These are phyloP conservation scores for Pascua guehoae DNA, from an alignment of 1,284 basidiomycete genomes.

Conservation along the genomic window DNA sequence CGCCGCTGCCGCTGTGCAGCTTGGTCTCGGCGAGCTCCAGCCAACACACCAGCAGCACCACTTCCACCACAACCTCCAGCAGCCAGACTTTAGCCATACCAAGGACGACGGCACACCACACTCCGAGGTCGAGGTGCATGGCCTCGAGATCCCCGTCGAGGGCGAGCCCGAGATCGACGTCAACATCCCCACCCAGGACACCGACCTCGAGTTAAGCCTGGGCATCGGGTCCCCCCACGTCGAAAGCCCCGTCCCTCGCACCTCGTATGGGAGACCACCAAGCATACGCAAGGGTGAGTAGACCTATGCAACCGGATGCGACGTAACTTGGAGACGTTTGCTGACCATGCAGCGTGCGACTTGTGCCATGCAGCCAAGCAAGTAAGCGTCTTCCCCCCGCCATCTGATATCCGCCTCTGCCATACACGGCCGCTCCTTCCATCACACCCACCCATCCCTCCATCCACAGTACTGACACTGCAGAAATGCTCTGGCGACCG, in stretches of 20 bases:
- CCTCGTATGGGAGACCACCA: constrained; percentile 33
- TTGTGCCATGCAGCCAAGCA: constrained; percentile 47
- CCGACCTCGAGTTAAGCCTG: constrained; percentile 31
- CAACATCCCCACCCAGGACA: constrained; percentile 12
- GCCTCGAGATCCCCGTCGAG: constrained; percentile 20
- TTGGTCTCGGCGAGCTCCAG: constrained; percentile 26
- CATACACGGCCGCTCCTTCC: not conserved
- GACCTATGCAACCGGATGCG: not conserved
- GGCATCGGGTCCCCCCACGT: constrained; percentile 16
- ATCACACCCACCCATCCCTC: not conserved
- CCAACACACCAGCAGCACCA: constrained; percentile 18
- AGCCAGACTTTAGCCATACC: constrained; percentile 38
- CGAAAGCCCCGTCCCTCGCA: constrained; percentile 4
- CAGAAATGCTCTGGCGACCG: constrained; percentile 49
- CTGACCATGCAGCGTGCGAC: constrained; percentile 39
- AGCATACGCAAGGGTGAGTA: constrained; percentile 43
- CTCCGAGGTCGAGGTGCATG: constrained; percentile 17
- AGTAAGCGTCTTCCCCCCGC: constrained; percentile 19
- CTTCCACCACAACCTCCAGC: constrained; percentile 37
- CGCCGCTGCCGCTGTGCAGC: constrained; percentile 30
- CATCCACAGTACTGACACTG: constrained; percentile 3
- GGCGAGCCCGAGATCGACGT: constrained; percentile 10
- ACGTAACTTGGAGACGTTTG: not conserved
- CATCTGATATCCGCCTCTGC: too few species aligned
- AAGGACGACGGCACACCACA: constrained; percentile 21